Evolutionary conservation across 1,284 basidiomycete species (phyloP).

Genomic region (Ustilago tritici): DNA sequence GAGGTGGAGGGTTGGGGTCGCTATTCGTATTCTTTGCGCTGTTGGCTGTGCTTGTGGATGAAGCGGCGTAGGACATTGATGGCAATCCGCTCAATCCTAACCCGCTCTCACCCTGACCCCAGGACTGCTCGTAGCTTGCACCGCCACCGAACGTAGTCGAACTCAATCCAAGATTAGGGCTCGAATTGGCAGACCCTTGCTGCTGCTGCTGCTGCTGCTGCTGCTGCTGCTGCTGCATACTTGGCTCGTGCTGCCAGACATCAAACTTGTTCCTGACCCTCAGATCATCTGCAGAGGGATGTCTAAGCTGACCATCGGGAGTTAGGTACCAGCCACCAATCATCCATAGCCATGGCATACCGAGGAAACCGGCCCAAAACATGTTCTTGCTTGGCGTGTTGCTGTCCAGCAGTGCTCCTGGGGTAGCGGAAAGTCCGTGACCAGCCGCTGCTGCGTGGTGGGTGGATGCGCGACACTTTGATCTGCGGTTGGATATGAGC

Average conservation of each 20-base stretch:
- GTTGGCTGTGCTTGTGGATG: conserved; percentile 24
- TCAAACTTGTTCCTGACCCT: conserved; percentile 31
- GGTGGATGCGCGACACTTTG: conserved; percentile 12
- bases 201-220: conserved; percentile 20
- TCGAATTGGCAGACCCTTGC: conserved; percentile 13
- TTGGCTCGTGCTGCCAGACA: conserved; percentile 55
- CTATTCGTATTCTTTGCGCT: conserved; percentile 34
- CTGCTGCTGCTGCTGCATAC: conserved; percentile 28
- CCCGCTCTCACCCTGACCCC: conserved; percentile 10
- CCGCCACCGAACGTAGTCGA: conserved; percentile 13
- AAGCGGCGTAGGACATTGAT: conserved; percentile 33
- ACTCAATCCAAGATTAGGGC: conserved; percentile 20
- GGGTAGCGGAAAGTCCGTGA: conserved; percentile 22
- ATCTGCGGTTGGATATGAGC: conserved; percentile 9
- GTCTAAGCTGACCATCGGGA: conserved; percentile 35
- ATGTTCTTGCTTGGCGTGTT: conserved; percentile 50
- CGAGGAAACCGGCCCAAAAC: conserved; percentile 62
- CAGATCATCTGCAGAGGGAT: conserved; percentile 26
- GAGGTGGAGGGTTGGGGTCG: conserved; percentile 36
- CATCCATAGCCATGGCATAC: conserved; percentile 66
- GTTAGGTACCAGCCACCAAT: conserved; percentile 60
- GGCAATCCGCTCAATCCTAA: conserved; percentile 19
- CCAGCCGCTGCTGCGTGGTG: conserved; percentile 8
- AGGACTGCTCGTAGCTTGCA: conserved; percentile 16
- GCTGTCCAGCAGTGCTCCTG: conserved; percentile 36